A percentile compares a stretch with the other conserved stretches of the same genome.
phyloP scores from a whole-genome alignment of 2,329 filamentous ascomycete genomes.

The Didymella arachidicola region DNA sequence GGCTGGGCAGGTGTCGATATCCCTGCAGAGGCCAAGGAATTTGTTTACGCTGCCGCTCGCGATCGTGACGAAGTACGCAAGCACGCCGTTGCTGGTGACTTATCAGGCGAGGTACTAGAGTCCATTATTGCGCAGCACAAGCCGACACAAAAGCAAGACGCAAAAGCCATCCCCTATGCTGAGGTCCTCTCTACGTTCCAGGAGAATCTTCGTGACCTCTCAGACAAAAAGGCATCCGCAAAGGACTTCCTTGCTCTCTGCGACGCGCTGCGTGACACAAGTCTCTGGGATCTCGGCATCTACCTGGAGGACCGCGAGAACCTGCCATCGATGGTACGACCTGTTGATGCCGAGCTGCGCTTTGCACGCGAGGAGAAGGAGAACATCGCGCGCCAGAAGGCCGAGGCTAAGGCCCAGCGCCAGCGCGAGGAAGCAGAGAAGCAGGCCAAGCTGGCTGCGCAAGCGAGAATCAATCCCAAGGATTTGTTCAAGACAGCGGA shows the following conservation, averaged over 20 bases:
- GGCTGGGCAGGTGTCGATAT: slow-evolving; percentile 73
- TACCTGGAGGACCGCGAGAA: slow-evolving; percentile 83
- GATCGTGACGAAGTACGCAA: slow-evolving; percentile 66
- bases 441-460: slow-evolving; percentile 62
- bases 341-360: slow-evolving; percentile 66
- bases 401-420: slow-evolving; percentile 57
- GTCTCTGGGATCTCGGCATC: slow-evolving; percentile 82
- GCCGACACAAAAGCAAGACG: slow-evolving; percentile 38
- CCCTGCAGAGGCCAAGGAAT: slow-evolving; percentile 65
- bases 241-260: slow-evolving; percentile 79
- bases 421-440: slow-evolving; percentile 67
- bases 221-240: slow-evolving; percentile 60
- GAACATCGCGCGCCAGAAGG: slow-evolving; percentile 53
- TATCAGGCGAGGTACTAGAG: slow-evolving; percentile 38
- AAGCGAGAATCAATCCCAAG: slow-evolving; percentile 64
- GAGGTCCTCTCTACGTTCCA: slow-evolving; percentile 62
- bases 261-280: slow-evolving; percentile 75
- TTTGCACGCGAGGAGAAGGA: slow-evolving; percentile 63
- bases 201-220: slow-evolving; percentile 67
- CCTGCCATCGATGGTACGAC: slow-evolving; percentile 77
- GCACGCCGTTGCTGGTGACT: slow-evolving; percentile 59
- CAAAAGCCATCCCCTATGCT: slow-evolving; percentile 55
- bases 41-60: slow-evolving; percentile 65
- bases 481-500: slow-evolving; percentile 67
- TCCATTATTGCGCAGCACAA: slow-evolving; percentile 52